These are phyloP conservation scores for Termitomyces sp. DNA, from an alignment of 768 basidiomycete species.

Conservation along the genomic window DNA sequence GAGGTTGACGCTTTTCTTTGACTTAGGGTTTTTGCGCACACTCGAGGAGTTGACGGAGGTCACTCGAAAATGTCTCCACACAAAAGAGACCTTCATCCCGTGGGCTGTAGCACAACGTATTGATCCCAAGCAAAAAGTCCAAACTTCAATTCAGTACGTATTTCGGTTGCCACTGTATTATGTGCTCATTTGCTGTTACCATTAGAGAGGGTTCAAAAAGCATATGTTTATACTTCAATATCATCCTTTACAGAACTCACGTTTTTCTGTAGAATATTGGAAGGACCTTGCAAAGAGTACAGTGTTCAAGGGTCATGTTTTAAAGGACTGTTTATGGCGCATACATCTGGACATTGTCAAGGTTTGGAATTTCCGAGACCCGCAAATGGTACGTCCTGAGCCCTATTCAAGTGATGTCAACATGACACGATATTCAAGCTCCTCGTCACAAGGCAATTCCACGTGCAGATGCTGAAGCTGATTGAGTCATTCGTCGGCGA, in stretches of 20 bases:
- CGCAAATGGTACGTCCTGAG: no score
- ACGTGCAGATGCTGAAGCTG: background rate
- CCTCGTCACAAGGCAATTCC: background rate
- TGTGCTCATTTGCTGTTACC: background rate
- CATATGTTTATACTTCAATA: background rate
- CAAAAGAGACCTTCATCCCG: background rate
- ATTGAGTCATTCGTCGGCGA: constrained; percentile 33
- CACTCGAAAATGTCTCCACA: background rate
- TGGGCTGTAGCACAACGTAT: constrained; percentile 4
- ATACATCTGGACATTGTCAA: no score
- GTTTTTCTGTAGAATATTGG: no score
- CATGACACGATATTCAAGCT: background rate
- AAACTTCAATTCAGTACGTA: constrained; percentile 1
- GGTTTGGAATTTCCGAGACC: no score
- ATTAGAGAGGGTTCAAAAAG: background rate
- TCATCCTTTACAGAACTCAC: background rate
- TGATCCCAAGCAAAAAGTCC: background rate
- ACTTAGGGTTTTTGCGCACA: background rate
- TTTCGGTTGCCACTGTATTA: background rate
- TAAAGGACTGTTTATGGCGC: no score
- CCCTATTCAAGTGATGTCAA: background rate
- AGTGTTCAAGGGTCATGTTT: no score
- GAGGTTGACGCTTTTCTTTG: background rate
- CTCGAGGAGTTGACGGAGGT: no score
- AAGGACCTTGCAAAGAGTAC: no score